phyloP scores from a whole-genome alignment of 2,329 filamentous ascomycete genomes.

The Colletotrichum brevisporum region DNA sequence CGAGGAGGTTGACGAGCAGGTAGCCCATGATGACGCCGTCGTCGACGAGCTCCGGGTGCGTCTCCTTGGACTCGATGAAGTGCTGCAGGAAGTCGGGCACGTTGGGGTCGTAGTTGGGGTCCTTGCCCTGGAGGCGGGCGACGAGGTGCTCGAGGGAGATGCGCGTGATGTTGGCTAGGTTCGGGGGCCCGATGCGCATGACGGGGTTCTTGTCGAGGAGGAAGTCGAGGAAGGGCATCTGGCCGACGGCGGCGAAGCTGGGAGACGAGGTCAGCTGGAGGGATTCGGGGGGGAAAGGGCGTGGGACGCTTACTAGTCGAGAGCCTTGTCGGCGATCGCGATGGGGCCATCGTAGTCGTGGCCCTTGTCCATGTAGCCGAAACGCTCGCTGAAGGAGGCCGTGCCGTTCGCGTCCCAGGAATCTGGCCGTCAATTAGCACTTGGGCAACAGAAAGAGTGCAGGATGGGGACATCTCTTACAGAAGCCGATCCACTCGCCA shows the following conservation, averaged over 20 bases:
- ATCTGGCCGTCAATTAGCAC: slow-evolving; percentile 45
- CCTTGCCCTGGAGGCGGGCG: slow-evolving; percentile 36
- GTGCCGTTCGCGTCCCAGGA: slow-evolving; percentile 59
- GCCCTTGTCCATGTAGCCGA: slow-evolving; percentile 57
- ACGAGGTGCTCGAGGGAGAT: slow-evolving; percentile 42
- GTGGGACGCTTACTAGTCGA: slow-evolving; percentile 44
- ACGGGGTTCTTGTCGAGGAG: slow-evolving; percentile 49
- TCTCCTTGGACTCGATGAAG: slow-evolving; percentile 52
- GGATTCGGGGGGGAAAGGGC: background rate
- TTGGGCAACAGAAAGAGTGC: slow-evolving; percentile 42
- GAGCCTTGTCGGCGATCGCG: slow-evolving; percentile 44
- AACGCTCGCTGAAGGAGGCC: slow-evolving; percentile 55
- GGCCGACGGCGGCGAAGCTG: slow-evolving; percentile 48
- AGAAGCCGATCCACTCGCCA: slow-evolving; percentile 46
- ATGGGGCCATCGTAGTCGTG: slow-evolving; percentile 55
- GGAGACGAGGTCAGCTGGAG: no score
- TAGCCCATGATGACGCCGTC: slow-evolving; percentile 50
- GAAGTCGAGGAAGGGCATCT: slow-evolving; percentile 47
- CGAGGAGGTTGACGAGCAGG: slow-evolving; percentile 50
- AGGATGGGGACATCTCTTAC: no score
- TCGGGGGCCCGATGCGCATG: slow-evolving; percentile 44
- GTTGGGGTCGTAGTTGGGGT: slow-evolving; percentile 28
- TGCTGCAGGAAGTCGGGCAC: slow-evolving; percentile 50
- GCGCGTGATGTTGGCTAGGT: slow-evolving; percentile 42
- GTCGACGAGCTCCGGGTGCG: slow-evolving; percentile 52